These are phyloP conservation scores for Hypoxylon sp. DNA, from an alignment of 2,329 filamentous ascomycete species.

Conservation along the genomic window DNA sequence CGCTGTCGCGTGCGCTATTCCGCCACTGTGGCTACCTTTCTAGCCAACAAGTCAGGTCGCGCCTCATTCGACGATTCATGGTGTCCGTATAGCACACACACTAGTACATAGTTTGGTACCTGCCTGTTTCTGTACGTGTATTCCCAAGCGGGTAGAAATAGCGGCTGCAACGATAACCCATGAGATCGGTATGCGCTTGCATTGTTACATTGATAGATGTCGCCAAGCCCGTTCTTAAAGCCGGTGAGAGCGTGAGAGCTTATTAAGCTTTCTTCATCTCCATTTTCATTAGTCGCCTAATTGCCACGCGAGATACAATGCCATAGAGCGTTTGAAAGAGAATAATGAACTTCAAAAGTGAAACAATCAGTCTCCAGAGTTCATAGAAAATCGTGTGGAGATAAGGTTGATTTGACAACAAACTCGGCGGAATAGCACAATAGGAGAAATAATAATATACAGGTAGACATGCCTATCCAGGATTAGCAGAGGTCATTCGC, in stretches of 20 bases:
- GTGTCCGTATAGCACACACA: too few species aligned
- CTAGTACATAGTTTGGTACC: background rate
- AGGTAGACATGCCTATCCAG: constrained; percentile 30
- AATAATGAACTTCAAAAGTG: constrained; percentile 15
- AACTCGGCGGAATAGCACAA: constrained; percentile 21
- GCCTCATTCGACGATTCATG: background rate
- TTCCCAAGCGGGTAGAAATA: background rate
- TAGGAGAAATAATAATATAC: constrained; percentile 21
- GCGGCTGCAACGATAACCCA: constrained; percentile 12
- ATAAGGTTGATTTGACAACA: constrained; percentile 27
- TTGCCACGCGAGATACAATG: background rate
- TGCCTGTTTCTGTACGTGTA: constrained; percentile 2
- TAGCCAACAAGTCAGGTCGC: background rate
- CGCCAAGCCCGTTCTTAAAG: constrained; percentile 31
- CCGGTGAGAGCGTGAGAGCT: constrained; percentile 28
- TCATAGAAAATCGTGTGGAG: constrained; percentile 17
- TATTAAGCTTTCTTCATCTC: constrained; percentile 13
- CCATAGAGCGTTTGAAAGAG: constrained; percentile 1
- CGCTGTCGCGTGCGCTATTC: constrained; percentile 19
- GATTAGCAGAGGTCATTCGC: constrained; percentile 27
- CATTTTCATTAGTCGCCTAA: background rate
- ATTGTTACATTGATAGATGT: constrained; percentile 27
- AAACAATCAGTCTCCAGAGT: constrained; percentile 32
- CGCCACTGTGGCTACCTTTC: constrained; percentile 7
- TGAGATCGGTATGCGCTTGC: constrained; percentile 29